Base-by-base conservation (phyloP, 1,284 basidiomycete species). In the Microbotryum scabiosae region DNA sequence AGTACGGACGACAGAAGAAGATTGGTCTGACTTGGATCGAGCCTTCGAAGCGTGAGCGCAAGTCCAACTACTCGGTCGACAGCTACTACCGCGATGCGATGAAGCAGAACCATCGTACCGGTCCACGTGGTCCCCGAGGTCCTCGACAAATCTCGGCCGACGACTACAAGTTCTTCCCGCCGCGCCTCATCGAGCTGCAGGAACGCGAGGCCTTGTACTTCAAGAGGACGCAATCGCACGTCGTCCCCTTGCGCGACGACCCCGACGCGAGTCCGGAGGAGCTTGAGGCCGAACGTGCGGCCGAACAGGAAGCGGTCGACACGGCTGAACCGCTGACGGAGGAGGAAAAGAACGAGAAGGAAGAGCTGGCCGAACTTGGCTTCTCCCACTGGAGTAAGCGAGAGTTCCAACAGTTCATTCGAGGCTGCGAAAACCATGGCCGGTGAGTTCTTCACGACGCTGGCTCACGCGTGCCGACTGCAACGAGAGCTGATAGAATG, bases 111-210 rank as follows among this genome's bases (percentile, higher is more conserved):
- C 36, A 41, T 41, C 36, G 36, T 5, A 54, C 92, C 73, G 83
- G 82, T 9, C 85, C 88, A 0, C 57, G 59, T 9, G 57, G 60
- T 12, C 41, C 51, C 28, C 56, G 65, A 3, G 59, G 59, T 2
- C 21, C 61, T 14, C 26, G 64, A 1, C 43, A 45, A 30, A n/a
- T 32, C 46, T 51, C 28, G 32, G 36, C 54, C 68, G 86, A 94
- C 77, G 94, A 97, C 74, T 97, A 93, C 81, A 94, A 98, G 73
- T 98, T 99, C 81, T 97, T 90, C 79, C 88, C 93, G 3, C 82
- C 85, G 0, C 81, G 86, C 52, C 78, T 98, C 10, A 81, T 84
- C 12, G 86, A 86, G 70, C 78, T 97, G 51, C 92, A 97, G 74
- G 89, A 96, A 70, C 83, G 86, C 60, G 96, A 97, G 75, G 78